These are phyloP conservation scores for Pichia sp. DNA, from an alignment of 1,139 yeast species.

Conservation along the genomic window DNA sequence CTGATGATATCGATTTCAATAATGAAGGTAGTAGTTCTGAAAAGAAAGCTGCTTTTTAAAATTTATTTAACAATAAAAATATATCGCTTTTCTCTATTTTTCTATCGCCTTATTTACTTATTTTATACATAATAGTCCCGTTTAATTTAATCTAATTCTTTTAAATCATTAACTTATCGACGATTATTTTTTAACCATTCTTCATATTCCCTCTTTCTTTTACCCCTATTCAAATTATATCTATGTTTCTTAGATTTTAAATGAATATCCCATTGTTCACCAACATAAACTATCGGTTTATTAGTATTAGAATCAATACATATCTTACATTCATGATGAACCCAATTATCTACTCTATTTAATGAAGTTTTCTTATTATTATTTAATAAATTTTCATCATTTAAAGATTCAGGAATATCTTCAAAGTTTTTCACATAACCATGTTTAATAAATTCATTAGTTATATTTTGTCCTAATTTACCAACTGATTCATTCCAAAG, in stretches of 20 bases:
- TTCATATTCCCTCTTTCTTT: slow-evolving; percentile 39
- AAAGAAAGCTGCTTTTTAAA: too few relatives aligned
- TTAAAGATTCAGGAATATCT: slow-evolving; percentile 41
- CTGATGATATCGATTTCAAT: slow-evolving; percentile 12
- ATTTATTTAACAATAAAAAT: background rate
- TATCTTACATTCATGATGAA: slow-evolving; percentile 58
- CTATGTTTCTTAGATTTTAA: slow-evolving; percentile 59
- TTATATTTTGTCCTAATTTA: slow-evolving; percentile 48
- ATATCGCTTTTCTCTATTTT: background rate
- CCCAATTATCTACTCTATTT: slow-evolving; percentile 42
- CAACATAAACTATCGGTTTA: slow-evolving; percentile 59
- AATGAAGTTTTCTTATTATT: slow-evolving; percentile 8
- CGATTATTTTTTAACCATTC: slow-evolving; percentile 30
- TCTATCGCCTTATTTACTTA: background rate
- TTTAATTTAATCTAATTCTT: background rate
- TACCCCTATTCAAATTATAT: slow-evolving; percentile 35
- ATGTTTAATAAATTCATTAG: slow-evolving; percentile 36
- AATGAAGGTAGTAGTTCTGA: slow-evolving; percentile 21
- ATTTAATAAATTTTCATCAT: slow-evolving; percentile 17
- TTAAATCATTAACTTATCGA: background rate
- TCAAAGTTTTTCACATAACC: slow-evolving; percentile 16
- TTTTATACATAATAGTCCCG: background rate
- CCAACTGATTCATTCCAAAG: slow-evolving; percentile 42
- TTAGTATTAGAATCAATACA: slow-evolving; percentile 55
- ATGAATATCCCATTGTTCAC: slow-evolving; percentile 70